Evolutionary conservation across 2,329 filamentous ascomycete genomes (phyloP).

Genomic region (Sclerotinia subarctica): DNA sequence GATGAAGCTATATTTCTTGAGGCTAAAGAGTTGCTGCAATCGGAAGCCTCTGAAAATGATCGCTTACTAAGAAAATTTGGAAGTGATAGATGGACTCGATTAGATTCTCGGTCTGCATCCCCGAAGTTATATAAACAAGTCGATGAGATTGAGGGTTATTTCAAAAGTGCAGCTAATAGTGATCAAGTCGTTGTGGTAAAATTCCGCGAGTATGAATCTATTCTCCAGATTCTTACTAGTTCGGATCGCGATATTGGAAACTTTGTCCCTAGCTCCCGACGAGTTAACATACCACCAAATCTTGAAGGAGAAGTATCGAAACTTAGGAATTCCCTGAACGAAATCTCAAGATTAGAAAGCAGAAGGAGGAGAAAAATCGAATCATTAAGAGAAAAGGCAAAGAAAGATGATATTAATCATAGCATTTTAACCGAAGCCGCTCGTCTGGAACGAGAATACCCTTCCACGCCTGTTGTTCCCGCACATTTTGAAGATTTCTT

Average conservation of each 20-base stretch:
- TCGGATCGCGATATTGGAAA: constrained; percentile 79
- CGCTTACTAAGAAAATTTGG: constrained; percentile 73
- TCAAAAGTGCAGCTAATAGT: constrained; percentile 66
- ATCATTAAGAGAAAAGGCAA: constrained; percentile 71
- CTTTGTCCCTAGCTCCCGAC: constrained; percentile 82
- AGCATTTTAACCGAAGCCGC: constrained; percentile 81
- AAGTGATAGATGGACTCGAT: constrained; percentile 78
- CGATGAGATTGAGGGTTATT: constrained; percentile 80
- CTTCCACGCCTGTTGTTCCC: constrained; percentile 78
- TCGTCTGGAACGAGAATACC: constrained; percentile 79
- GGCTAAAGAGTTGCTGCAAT: constrained; percentile 70
- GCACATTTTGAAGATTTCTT: constrained; percentile 93
- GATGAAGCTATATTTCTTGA: constrained; percentile 79
- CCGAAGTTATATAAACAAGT: constrained; percentile 39
- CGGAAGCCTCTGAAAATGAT: constrained; percentile 82
- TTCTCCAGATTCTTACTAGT: constrained; percentile 73
- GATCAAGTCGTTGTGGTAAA: constrained; percentile 68
- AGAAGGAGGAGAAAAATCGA: constrained; percentile 77
- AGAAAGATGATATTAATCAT: constrained; percentile 82
- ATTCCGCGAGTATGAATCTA: constrained; percentile 69
- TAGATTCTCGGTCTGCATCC: constrained; percentile 65
- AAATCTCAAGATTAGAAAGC: constrained; percentile 79
- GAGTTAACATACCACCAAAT: constrained; percentile 73
- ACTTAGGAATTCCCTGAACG: constrained; percentile 77
- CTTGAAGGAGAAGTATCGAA: constrained; percentile 76